Evolutionary conservation across 257 asterid species (phyloP).

Genomic region (Solanum ossicruentum): DNA sequence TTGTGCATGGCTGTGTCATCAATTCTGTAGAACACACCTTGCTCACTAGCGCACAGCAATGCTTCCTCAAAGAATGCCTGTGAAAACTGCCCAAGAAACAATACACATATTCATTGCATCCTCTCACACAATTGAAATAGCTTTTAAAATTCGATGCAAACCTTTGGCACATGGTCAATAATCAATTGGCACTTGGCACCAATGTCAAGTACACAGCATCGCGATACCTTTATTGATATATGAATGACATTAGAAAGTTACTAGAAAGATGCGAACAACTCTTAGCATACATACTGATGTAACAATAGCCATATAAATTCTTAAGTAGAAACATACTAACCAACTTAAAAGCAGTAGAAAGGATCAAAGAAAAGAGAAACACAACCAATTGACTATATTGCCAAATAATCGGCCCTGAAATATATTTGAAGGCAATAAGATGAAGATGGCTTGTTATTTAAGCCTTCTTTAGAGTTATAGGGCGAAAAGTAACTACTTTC

Average conservation of each 20-base stretch:
- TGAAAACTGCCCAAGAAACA: conserved; percentile 31
- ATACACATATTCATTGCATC: neutral
- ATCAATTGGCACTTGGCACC: conserved; percentile 52
- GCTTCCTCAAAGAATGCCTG: conserved; percentile 18
- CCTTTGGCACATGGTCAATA: conserved; percentile 46
- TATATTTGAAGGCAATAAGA: neutral
- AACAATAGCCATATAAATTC: neutral
- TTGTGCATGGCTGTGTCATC: neutral
- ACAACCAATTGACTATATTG: neutral
- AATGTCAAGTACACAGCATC: conserved; percentile 36
- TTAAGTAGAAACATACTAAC: neutral
- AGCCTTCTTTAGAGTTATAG: neutral
- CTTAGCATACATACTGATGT: neutral
- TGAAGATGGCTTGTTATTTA: neutral
- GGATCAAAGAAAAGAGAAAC: neutral
- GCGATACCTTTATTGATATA: conserved; percentile 34
- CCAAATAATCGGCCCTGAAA: neutral
- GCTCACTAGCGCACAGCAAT: conserved; percentile 13
- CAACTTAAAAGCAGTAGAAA: neutral
- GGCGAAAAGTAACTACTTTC: neutral
- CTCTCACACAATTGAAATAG: neutral
- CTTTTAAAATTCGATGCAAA: conserved; percentile 6
- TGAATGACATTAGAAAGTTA: neutral
- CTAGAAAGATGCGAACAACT: neutral
- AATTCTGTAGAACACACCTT: conserved; percentile 19